Percentiles rank a stretch among this genome's conserved stretches.
Evolutionary conservation across 495 filamentous ascomycete genomes (phyloP).

Genomic region (Pyrenula massariospora): DNA sequence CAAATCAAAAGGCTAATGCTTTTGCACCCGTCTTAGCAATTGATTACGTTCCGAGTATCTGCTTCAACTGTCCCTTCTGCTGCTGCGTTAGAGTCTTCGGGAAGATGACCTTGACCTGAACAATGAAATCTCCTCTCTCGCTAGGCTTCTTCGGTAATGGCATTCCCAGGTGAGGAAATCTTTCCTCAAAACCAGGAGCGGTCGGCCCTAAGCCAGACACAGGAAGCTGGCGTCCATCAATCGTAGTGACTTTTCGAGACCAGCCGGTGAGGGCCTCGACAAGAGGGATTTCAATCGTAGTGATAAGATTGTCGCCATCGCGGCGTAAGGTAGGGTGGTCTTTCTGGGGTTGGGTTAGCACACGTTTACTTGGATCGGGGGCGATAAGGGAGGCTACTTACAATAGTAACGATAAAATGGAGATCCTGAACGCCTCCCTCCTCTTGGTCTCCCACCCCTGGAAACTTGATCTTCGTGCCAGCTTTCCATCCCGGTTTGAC

Average conservation of each 20-base stretch:
- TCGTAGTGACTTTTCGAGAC: conserved; percentile 81
- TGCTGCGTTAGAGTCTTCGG: conserved; percentile 57
- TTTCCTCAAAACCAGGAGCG: conserved; percentile 64
- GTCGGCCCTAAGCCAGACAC: conserved; percentile 74
- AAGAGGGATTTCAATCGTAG: conserved; percentile 67
- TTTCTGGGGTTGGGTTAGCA: conserved; percentile 56
- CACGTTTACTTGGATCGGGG: neutral
- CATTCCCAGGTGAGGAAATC: conserved; percentile 83
- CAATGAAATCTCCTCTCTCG: conserved; percentile 74
- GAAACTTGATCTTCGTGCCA: conserved; percentile 95
- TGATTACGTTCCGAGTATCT: conserved; percentile 43
- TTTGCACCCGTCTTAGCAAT: neutral
- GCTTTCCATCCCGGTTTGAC: conserved; percentile 93
- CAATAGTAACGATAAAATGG: conserved; percentile 88
- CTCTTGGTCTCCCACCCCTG: conserved; percentile 90
- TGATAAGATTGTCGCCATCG: conserved; percentile 72
- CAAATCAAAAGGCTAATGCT: neutral
- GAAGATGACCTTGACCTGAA: conserved; percentile 88
- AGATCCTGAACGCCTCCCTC: conserved; percentile 96
- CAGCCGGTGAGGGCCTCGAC: conserved; percentile 97
- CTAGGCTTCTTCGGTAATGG: conserved; percentile 77
- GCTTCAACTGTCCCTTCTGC: conserved; percentile 69
- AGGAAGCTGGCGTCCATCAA: conserved; percentile 73
- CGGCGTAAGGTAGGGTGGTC: conserved; percentile 70
- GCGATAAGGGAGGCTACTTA: conserved; percentile 30